A percentile compares a stretch with the other conserved stretches of the same genome.
Conservation (phyloP, 495 filamentous ascomycete species). For the Penicillium cinerascens region DNA sequence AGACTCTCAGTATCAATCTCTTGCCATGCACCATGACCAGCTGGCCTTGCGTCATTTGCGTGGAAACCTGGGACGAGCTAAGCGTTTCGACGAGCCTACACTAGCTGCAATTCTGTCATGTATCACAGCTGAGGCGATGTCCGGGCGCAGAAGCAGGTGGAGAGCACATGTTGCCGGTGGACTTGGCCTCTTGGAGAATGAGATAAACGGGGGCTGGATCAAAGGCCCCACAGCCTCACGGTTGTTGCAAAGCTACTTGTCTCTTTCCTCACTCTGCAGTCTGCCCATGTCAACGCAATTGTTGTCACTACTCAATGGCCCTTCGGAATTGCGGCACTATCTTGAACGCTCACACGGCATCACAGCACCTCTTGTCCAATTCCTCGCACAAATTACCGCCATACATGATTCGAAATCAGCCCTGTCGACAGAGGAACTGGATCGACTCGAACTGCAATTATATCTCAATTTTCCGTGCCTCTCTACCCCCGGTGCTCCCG, state of each 20-base stretch:
- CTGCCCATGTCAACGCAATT: slow-evolving; percentile 19
- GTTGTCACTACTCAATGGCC: slow-evolving; percentile 18
- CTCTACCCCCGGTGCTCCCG: slow-evolving; percentile 5
- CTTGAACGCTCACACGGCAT: slow-evolving; percentile 25
- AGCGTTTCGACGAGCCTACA: slow-evolving; percentile 18
- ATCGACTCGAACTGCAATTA: slow-evolving; percentile 20
- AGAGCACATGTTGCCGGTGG: slow-evolving; percentile 25
- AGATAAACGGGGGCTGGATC: slow-evolving; percentile 19
- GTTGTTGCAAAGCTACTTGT: slow-evolving; percentile 24
- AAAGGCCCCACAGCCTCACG: slow-evolving; percentile 16
- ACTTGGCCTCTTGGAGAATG: slow-evolving; percentile 22
- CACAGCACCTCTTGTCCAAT: slow-evolving; percentile 17
- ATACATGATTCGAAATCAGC: slow-evolving; percentile 7
- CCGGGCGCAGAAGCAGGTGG: slow-evolving; percentile 25
- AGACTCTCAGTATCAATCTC: slow-evolving; percentile 21
- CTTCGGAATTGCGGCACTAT: slow-evolving; percentile 20
- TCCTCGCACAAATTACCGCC: slow-evolving; percentile 17
- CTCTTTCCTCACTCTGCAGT: slow-evolving; percentile 26
- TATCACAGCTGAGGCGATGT: slow-evolving; percentile 29
- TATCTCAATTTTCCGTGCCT: slow-evolving; percentile 21
- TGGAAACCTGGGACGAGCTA: slow-evolving; percentile 13
- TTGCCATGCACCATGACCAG: slow-evolving; percentile 25
- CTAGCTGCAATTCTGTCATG: slow-evolving; percentile 22
- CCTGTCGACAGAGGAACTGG: slow-evolving; percentile 12
- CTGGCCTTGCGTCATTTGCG: slow-evolving; percentile 22